Conservation (phyloP, 345 rosid genomes). For the Populus tremula region DNA sequence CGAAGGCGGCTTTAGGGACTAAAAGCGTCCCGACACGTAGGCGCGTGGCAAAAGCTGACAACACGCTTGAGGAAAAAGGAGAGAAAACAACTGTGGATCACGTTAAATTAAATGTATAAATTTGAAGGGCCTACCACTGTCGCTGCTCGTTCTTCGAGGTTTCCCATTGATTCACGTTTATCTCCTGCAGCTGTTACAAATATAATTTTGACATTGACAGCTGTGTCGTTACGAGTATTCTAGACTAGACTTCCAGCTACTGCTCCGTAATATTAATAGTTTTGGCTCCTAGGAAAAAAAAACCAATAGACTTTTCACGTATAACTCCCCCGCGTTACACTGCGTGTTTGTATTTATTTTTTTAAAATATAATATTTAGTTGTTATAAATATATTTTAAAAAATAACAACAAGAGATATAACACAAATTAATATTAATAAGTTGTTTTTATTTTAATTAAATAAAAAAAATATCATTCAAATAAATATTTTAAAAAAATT, state of each 20-base stretch:
- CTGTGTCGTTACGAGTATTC: neutral
- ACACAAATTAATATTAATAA: too few species aligned
- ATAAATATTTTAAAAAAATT: too few species aligned
- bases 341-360: too few species aligned
- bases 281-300: too few species aligned
- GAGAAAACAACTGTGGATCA: neutral
- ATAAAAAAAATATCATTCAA: too few species aligned
- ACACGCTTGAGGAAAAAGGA: neutral
- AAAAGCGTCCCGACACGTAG: neutral
- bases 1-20: neutral
- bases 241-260: neutral
- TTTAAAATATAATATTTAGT: too few species aligned
- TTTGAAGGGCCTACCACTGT: neutral
- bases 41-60: neutral
- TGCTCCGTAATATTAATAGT: too few species aligned
- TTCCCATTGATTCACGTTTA: neutral
- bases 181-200: neutral
- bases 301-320: too few species aligned
- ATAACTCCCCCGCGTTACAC: too few species aligned
- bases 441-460: too few species aligned
- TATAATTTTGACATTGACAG: neutral
- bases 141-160: neutral
- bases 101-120: neutral
- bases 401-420: too few species aligned
- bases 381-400: too few species aligned